Evolutionary conservation across 1,139 yeast genomes (phyloP).

Genomic region (Blastobotrys persicus): DNA sequence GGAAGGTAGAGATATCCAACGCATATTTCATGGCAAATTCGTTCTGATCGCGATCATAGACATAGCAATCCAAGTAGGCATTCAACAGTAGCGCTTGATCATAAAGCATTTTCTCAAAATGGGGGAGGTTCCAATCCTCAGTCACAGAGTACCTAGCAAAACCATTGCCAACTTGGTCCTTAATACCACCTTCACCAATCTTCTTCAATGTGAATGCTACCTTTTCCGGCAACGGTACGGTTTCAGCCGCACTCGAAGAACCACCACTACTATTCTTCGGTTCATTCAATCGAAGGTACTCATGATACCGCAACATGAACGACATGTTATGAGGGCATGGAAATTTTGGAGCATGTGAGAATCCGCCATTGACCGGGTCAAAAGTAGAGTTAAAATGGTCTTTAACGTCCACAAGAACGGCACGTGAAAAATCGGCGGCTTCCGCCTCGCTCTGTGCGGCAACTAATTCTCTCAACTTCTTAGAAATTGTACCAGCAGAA

Average conservation of each 20-base stretch:
- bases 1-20: slow-evolving; percentile 32
- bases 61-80: slow-evolving; percentile 36
- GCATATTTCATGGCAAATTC: slow-evolving; percentile 23
- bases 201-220: slow-evolving; percentile 32
- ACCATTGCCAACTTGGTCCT: slow-evolving; percentile 41
- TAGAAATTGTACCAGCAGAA: slow-evolving; percentile 28
- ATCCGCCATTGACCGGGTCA: slow-evolving; percentile 37
- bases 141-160: slow-evolving; percentile 42
- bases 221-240: slow-evolving; percentile 20
- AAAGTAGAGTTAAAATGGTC: slow-evolving; percentile 32
- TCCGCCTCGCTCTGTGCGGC: slow-evolving; percentile 31
- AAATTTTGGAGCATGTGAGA: slow-evolving; percentile 40
- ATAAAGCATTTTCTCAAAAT: slow-evolving; percentile 41
- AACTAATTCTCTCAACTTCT: slow-evolving; percentile 27
- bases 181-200: slow-evolving; percentile 40
- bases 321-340: slow-evolving; percentile 37
- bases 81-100: slow-evolving; percentile 39
- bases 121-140: slow-evolving; percentile 43
- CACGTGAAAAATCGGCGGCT: slow-evolving; percentile 23
- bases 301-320: slow-evolving; percentile 29
- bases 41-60: slow-evolving; percentile 18
- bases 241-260: slow-evolving; percentile 9
- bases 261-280: slow-evolving; percentile 15
- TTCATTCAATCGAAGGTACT: slow-evolving; percentile 16
- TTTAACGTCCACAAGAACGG: slow-evolving; percentile 26